Evolutionary conservation across 208 protist genomes (phyloP).

Genomic region (Endotrypanum monterogeii): DNA sequence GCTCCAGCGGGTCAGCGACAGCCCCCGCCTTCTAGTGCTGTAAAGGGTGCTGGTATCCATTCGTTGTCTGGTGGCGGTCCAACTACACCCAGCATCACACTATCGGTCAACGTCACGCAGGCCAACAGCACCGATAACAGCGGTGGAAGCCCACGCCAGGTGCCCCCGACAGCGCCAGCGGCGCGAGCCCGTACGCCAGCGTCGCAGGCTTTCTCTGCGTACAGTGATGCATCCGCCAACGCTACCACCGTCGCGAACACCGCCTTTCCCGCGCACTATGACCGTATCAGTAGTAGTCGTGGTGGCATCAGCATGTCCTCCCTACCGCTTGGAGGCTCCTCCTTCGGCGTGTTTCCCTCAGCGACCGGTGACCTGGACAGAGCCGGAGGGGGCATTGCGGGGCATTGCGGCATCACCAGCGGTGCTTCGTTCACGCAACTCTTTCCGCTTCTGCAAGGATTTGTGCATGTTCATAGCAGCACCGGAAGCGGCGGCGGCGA

Average conservation of each 20-base stretch:
- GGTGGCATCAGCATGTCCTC: neutral
- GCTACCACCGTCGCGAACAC: neutral
- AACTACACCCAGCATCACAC: slow-evolving; percentile 9
- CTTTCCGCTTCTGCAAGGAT: slow-evolving; percentile 25
- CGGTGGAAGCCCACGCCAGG: slow-evolving; percentile 24
- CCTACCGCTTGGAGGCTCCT: neutral
- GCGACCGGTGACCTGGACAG: neutral
- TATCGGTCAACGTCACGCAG: slow-evolving; percentile 20
- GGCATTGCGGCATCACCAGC: neutral
- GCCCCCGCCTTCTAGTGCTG: neutral
- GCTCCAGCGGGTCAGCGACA: neutral
- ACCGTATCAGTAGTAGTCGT: neutral
- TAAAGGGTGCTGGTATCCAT: neutral
- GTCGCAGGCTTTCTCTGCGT: neutral
- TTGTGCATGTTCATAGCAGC: slow-evolving; percentile 12
- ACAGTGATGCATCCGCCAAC: neutral
- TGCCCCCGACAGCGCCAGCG: neutral
- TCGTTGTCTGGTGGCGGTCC: neutral
- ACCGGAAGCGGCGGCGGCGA: neutral
- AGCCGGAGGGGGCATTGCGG: neutral
- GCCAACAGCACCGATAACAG: slow-evolving; percentile 19
- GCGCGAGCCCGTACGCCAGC: neutral
- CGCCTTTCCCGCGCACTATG: neutral
- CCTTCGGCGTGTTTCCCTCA: neutral
- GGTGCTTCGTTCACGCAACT: slow-evolving; percentile 17